Percentiles rank a stretch among this genome's conserved stretches.
These are phyloP conservation scores for Hortaea sp. DNA, from an alignment of 2,329 filamentous ascomycete genomes.

Conservation along the genomic window DNA sequence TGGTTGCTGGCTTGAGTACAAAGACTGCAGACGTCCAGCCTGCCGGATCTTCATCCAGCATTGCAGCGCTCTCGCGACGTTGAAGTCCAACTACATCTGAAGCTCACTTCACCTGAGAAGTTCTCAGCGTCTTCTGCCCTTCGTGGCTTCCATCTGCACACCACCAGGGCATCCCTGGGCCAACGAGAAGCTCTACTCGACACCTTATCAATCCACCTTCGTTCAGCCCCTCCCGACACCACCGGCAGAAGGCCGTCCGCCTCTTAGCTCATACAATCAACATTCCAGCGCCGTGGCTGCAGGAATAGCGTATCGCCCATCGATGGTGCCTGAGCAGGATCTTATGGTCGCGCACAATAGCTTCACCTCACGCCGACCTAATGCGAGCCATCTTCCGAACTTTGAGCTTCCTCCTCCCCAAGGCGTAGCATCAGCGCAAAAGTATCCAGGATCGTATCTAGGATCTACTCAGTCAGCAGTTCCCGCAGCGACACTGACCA, in stretches of 20 bases:
- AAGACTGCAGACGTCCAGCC: constrained; percentile 24
- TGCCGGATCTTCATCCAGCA: constrained; percentile 19
- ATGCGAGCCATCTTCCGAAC: constrained; percentile 56
- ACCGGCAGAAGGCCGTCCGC: constrained; percentile 20
- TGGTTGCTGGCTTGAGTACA: constrained; percentile 27
- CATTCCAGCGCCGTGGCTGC: constrained; percentile 52
- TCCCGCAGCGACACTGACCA: constrained; percentile 32
- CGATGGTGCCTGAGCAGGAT: constrained; percentile 54
- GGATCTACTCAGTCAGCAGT: constrained; percentile 35
- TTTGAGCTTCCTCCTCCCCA: constrained; percentile 61
- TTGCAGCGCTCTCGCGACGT: constrained; percentile 14
- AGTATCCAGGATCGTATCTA: constrained; percentile 35
- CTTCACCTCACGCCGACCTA: constrained; percentile 61
- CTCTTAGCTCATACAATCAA: constrained; percentile 18
- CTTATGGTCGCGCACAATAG: constrained; percentile 52
- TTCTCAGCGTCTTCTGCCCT: constrained; percentile 14
- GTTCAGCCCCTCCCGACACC: constrained; percentile 21
- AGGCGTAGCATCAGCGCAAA: constrained; percentile 39
- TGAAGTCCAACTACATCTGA: constrained; percentile 6
- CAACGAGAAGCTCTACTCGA: constrained; percentile 14
- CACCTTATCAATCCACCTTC: constrained; percentile 13
- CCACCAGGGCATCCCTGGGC: constrained; percentile 20
- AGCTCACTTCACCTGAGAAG: constrained; percentile 6
- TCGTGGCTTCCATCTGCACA: constrained; percentile 23
- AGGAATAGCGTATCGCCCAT: constrained; percentile 47